Evolutionary conservation across 805 yeast species (phyloP).

Genomic region (Ogataea salicorniae): DNA sequence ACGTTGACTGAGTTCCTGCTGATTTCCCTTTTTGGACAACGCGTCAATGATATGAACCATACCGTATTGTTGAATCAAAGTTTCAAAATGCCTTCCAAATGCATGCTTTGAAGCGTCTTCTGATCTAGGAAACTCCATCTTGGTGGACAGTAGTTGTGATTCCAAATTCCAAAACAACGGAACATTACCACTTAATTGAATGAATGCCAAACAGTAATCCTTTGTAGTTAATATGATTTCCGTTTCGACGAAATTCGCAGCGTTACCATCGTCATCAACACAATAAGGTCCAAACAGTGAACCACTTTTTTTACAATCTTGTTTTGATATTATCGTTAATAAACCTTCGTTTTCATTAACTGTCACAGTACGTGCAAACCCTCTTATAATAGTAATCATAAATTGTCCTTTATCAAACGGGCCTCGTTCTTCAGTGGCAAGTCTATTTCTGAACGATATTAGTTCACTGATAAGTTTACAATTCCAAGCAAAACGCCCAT

Average conservation of each 20-base stretch:
- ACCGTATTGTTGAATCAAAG: slow-evolving; percentile 41
- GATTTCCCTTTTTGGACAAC: slow-evolving; percentile 35
- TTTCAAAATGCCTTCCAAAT: slow-evolving; percentile 45
- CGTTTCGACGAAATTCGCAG: slow-evolving; percentile 47
- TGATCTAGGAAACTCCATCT: slow-evolving; percentile 43
- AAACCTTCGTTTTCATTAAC: slow-evolving; percentile 33
- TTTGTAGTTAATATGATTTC: slow-evolving; percentile 43
- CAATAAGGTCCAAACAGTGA: slow-evolving; percentile 54
- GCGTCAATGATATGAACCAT: slow-evolving; percentile 47
- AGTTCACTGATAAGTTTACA: slow-evolving; percentile 40
- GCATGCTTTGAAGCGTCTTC: slow-evolving; percentile 52
- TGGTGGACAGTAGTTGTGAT: slow-evolving; percentile 39
- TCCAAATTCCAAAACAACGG: slow-evolving; percentile 54
- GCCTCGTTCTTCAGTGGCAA: slow-evolving; percentile 35
- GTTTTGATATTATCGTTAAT: slow-evolving; percentile 48
- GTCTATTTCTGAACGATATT: slow-evolving; percentile 40
- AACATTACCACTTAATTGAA: slow-evolving; percentile 47
- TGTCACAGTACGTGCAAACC: slow-evolving; percentile 39
- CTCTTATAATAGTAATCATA: slow-evolving; percentile 43
- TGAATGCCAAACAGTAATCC: slow-evolving; percentile 38
- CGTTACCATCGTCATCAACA: slow-evolving; percentile 51
- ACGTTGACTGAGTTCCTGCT: slow-evolving; percentile 40
- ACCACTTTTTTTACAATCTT: slow-evolving; percentile 42
- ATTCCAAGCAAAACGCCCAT: slow-evolving; percentile 48
- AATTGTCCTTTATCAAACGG: slow-evolving; percentile 44